These are phyloP conservation scores for Lodderomyces beijingensis DNA, from an alignment of 1,139 yeast genomes.

Conservation along the genomic window DNA sequence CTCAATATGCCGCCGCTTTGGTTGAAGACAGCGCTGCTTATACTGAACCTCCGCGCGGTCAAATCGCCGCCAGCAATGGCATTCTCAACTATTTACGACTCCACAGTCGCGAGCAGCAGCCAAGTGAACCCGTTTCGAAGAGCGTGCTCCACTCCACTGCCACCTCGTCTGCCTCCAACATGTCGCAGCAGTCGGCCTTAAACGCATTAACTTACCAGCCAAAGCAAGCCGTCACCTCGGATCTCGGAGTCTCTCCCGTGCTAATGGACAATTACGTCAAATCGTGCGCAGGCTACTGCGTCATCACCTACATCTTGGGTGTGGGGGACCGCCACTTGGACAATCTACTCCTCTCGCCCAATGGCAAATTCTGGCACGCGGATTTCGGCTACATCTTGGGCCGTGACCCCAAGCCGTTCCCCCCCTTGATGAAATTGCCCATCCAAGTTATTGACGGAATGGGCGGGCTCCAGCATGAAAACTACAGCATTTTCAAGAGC, in stretches of 20 bases:
- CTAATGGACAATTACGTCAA: constrained; percentile 93
- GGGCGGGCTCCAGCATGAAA: constrained; percentile 88
- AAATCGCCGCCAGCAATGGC: constrained; percentile 36
- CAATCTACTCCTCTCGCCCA: constrained; percentile 66
- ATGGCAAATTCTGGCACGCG: constrained; percentile 91
- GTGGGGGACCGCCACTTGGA: constrained; percentile 98
- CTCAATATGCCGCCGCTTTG: constrained; percentile 31
- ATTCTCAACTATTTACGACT: constrained; percentile 66
- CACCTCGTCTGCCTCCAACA: constrained; percentile 3
- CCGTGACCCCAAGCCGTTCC: constrained; percentile 96
- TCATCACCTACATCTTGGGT: constrained; percentile 87
- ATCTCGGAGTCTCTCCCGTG: constrained; percentile 67
- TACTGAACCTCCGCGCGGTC: background rate
- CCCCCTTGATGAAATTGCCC: constrained; percentile 96
- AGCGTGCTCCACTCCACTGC: constrained; percentile 22
- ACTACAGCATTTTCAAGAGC: constrained; percentile 80
- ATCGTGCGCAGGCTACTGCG: constrained; percentile 98
- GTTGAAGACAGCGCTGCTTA: constrained; percentile 1
- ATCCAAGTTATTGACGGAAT: constrained; percentile 96
- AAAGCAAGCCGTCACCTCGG: constrained; percentile 39
- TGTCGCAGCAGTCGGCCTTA: constrained; percentile 3
- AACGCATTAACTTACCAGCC: background rate
- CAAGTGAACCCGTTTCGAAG: constrained; percentile 24
- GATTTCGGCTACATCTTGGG: constrained; percentile 97
- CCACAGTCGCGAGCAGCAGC: constrained; percentile 49